Conservation (phyloP, 2,329 filamentous ascomycete species). For the Neonectria faginata region DNA sequence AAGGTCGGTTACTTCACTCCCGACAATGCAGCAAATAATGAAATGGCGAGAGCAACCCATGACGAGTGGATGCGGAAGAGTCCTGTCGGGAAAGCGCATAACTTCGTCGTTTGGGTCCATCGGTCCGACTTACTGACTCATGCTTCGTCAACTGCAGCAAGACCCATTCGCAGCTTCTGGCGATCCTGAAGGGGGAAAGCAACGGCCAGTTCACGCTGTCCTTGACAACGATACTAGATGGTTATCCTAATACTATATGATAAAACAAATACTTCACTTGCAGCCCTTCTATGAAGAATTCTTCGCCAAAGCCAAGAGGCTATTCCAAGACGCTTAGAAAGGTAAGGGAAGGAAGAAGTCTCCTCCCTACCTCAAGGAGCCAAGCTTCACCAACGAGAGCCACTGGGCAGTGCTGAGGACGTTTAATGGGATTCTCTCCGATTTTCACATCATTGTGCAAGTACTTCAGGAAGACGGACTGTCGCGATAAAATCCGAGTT, state of each 20-base stretch:
- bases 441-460: slow-evolving; percentile 25
- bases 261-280: slow-evolving; percentile 12
- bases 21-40: too few relatives aligned
- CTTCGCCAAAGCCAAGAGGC: slow-evolving; percentile 2
- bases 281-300: slow-evolving; percentile 1
- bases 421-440: slow-evolving; percentile 17
- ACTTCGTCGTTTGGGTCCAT: slow-evolving; percentile 25
- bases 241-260: slow-evolving; percentile 35
- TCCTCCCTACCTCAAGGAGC: background rate
- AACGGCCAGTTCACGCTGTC: slow-evolving; percentile 27
- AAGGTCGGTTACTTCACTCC: too few relatives aligned
- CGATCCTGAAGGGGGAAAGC: slow-evolving; percentile 10
- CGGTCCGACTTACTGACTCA: slow-evolving; percentile 27
- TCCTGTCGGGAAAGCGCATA: slow-evolving; percentile 31
- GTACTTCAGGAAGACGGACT: slow-evolving; percentile 31
- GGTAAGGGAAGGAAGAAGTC: slow-evolving; percentile 1
- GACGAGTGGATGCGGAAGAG: slow-evolving; percentile 20
- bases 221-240: slow-evolving; percentile 33
- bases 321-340: slow-evolving; percentile 2
- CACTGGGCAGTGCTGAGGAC: slow-evolving; percentile 26
- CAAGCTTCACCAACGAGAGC: slow-evolving; percentile 14
- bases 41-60: background rate
- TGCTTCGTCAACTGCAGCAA: slow-evolving; percentile 20
- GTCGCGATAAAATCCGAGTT: slow-evolving; percentile 10
- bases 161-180: slow-evolving; percentile 7